Conservation (phyloP, 495 filamentous ascomycete genomes). For the Delitschia confertaspora region DNA sequence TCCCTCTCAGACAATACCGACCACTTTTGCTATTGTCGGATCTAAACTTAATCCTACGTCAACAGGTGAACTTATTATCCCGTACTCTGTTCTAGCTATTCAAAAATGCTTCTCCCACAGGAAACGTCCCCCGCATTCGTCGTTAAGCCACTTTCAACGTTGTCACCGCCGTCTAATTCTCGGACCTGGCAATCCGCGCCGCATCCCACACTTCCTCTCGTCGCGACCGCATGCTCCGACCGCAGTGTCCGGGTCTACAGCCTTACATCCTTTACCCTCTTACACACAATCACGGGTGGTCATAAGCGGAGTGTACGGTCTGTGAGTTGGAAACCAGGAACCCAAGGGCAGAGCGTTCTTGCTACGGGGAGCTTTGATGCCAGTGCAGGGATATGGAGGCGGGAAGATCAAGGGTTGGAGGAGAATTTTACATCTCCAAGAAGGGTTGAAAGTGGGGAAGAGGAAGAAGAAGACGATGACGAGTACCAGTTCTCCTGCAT, state of each 20-base stretch:
- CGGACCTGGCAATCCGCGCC: constrained; percentile 79
- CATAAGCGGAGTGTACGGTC: constrained; percentile 80
- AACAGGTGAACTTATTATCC: too few relatives aligned
- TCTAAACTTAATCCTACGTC: too few relatives aligned
- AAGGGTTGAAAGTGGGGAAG: constrained; percentile 21
- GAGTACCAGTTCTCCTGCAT: constrained; percentile 84
- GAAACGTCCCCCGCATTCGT: neutral
- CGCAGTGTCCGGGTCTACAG: constrained; percentile 83
- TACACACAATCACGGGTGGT: constrained; percentile 72
- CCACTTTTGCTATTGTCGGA: too few relatives aligned
- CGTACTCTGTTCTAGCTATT: too few relatives aligned
- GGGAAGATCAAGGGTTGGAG: constrained; percentile 45
- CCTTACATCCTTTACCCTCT: constrained; percentile 64
- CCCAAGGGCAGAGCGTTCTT: constrained; percentile 57
- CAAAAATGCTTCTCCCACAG: constrained; percentile 22
- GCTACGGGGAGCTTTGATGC: constrained; percentile 88
- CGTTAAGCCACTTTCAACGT: constrained; percentile 37
- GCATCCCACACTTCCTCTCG: constrained; percentile 77
- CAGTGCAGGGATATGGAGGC: constrained; percentile 79
- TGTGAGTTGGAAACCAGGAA: constrained; percentile 72
- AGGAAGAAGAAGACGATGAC: constrained; percentile 48
- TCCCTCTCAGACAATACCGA: too few relatives aligned
- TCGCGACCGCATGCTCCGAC: constrained; percentile 80
- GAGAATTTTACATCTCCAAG: constrained; percentile 30
- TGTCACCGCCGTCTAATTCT: constrained; percentile 59